These are phyloP conservation scores for Xylaria curta DNA, from an alignment of 495 filamentous ascomycete species.

Conservation along the genomic window DNA sequence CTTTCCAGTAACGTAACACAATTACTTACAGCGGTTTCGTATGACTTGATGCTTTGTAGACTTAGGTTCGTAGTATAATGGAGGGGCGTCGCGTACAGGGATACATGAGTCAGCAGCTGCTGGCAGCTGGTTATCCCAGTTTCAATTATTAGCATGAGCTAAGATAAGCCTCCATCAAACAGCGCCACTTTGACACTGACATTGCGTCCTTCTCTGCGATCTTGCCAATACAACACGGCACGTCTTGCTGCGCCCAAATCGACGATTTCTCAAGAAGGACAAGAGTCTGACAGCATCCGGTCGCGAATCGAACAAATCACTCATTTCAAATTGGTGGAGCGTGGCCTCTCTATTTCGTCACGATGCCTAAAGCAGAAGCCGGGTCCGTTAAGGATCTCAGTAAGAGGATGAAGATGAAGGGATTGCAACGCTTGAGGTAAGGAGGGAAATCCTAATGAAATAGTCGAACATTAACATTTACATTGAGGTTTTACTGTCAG, in stretches of 20 bases:
- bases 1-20: neutral
- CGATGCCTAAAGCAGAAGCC: constrained; percentile 92
- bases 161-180: neutral
- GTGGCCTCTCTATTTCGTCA: constrained; percentile 38
- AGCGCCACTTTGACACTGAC: neutral
- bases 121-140: neutral
- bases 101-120: neutral
- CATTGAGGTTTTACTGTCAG: constrained; percentile 84
- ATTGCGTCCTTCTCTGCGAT: neutral
- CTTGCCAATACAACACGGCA: neutral
- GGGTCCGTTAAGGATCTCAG: constrained; percentile 83
- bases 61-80: too few relatives aligned
- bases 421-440: constrained; percentile 61
- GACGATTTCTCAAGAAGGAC: neutral
- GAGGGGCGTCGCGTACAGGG: too few relatives aligned
- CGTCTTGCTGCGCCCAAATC: neutral
- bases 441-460: too few relatives aligned
- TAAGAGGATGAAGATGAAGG: constrained; percentile 91
- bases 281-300: neutral
- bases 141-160: too few relatives aligned
- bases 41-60: too few relatives aligned
- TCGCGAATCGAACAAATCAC: neutral
- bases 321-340: neutral
- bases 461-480: too few relatives aligned
- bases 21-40: too few relatives aligned